Evolutionary conservation across 768 basidiomycete genomes (phyloP).

Genomic region (Rossbeevera mucosa): DNA sequence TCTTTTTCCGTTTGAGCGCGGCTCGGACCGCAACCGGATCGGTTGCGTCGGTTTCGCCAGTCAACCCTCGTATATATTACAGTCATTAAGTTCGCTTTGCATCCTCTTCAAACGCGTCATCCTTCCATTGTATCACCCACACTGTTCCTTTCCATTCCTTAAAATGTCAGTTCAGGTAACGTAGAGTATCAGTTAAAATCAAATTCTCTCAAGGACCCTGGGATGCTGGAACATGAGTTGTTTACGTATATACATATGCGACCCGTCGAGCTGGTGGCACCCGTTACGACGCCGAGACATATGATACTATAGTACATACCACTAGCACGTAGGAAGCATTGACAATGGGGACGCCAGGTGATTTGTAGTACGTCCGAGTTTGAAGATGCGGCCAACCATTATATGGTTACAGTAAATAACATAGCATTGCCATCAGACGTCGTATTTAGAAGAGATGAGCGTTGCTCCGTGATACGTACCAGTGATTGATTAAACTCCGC

Average conservation of each 20-base stretch:
- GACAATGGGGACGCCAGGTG: background rate
- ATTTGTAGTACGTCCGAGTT: background rate
- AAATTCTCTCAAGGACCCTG: constrained; percentile 1
- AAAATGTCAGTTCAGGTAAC: constrained; percentile 22
- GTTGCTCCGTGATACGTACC: no score
- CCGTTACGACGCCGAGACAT: background rate
- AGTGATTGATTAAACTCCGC: background rate
- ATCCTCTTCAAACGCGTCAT: constrained; percentile 25
- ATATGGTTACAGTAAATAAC: no score
- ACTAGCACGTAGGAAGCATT: no score
- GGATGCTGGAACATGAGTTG: background rate
- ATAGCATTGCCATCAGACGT: no score
- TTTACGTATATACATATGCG: background rate
- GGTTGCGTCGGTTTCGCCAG: constrained; percentile 3
- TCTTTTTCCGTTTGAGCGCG: constrained; percentile 2
- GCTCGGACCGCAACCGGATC: no score
- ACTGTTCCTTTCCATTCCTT: constrained; percentile 12
- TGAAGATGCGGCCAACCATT: background rate
- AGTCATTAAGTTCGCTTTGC: constrained; percentile 33
- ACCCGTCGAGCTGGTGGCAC: no score
- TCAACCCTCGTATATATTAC: constrained; percentile 29
- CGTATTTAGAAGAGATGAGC: no score
- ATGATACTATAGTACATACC: no score
- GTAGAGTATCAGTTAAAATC: constrained; percentile 19
- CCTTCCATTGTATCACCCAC: constrained; percentile 32